phyloP scores from a whole-genome alignment of 2,329 filamentous ascomycete genomes.

The Pseudogymnoascus sp. region DNA sequence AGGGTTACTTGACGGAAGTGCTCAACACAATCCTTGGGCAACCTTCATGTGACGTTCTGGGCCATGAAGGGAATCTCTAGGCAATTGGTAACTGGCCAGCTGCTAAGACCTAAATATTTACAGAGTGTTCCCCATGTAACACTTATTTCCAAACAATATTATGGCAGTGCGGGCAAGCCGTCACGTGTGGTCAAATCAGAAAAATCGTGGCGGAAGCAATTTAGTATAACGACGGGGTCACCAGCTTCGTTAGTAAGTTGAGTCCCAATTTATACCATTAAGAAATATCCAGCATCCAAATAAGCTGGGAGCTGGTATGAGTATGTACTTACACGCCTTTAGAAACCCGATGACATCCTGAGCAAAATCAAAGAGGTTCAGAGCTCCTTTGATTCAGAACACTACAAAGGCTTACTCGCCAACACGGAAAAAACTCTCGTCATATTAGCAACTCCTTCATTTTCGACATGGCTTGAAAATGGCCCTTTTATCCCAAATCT shows the following conservation, averaged over 20 bases:
- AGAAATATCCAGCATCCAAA: background rate
- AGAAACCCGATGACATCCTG: constrained; percentile 5
- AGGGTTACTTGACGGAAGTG: background rate
- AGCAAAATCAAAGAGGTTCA: constrained; percentile 2
- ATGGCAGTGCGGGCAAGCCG: background rate
- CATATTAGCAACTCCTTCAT: constrained; percentile 29
- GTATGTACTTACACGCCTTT: background rate
- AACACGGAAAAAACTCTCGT: constrained; percentile 19
- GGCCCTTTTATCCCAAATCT: constrained; percentile 24
- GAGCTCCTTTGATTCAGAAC: background rate
- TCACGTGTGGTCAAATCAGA: background rate
- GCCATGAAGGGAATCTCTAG: background rate
- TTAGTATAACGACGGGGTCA: background rate
- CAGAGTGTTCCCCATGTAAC: background rate
- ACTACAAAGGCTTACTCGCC: background rate
- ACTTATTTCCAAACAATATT: constrained; percentile 6
- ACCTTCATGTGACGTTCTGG: background rate
- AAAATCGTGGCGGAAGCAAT: background rate
- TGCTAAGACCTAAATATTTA: background rate
- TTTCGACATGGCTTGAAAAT: constrained; percentile 26
- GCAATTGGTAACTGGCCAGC: background rate
- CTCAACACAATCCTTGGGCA: background rate
- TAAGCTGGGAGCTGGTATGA: background rate
- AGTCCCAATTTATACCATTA: background rate
- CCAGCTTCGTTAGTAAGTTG: background rate